Percentiles rank a stretch among this genome's conserved stretches.
These are phyloP conservation scores for Hypericum perforatum DNA, from an alignment of 345 rosid genomes.

Conservation along the genomic window DNA sequence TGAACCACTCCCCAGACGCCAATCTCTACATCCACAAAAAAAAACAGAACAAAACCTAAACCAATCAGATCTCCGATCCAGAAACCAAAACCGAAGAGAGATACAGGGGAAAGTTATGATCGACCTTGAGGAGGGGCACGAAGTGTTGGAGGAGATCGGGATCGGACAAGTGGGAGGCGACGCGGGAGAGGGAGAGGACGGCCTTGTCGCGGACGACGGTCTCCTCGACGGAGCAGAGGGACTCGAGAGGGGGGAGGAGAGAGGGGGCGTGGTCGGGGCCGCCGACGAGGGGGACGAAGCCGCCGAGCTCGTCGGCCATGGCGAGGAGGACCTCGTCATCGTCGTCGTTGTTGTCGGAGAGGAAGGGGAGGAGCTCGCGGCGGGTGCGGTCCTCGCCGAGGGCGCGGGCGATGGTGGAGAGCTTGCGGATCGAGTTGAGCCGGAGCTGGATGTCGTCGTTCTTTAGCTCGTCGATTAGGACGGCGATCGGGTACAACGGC, in stretches of 20 bases:
- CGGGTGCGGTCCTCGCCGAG: constrained; percentile 93
- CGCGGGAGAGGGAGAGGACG: constrained; percentile 68
- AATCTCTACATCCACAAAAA: constrained; percentile 42
- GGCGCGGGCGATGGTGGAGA: constrained; percentile 91
- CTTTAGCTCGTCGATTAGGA: constrained; percentile 84
- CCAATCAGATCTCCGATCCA: neutral
- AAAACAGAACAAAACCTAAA: neutral
- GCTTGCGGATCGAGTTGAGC: constrained; percentile 71
- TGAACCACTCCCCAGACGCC: constrained; percentile 98
- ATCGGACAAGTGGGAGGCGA: constrained; percentile 88
- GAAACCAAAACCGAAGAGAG: neutral
- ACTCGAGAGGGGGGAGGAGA: constrained; percentile 70
- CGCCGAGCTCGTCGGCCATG: constrained; percentile 86
- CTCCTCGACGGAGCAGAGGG: constrained; percentile 84
- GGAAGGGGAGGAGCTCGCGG: constrained; percentile 78
- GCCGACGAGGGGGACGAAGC: constrained; percentile 82
- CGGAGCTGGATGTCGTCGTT: constrained; percentile 97
- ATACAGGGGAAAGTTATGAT: neutral
- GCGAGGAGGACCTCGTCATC: constrained; percentile 97
- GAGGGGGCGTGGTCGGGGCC: constrained; percentile 75
- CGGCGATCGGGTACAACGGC: constrained; percentile 81
- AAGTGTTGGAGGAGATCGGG: constrained; percentile 62
- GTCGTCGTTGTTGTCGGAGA: constrained; percentile 88
- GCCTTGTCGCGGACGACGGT: constrained; percentile 89
- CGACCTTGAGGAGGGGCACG: constrained; percentile 79